Evolutionary conservation across 129 eudicot genomes (phyloP).

Genomic region (Tagetes erecta): DNA sequence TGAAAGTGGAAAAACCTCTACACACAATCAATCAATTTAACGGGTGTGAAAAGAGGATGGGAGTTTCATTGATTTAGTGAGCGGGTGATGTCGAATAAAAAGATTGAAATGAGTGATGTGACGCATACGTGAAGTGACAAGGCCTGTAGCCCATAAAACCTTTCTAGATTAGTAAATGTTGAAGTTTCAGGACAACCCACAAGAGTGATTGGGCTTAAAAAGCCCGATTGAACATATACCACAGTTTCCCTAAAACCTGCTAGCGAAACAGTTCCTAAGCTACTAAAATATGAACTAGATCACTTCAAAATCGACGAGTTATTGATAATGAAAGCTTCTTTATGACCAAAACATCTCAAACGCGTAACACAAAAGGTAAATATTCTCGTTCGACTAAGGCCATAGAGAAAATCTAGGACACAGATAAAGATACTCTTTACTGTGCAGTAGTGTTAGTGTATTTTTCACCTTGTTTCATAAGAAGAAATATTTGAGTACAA

Average conservation of each 20-base stretch:
- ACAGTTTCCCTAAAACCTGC: background rate
- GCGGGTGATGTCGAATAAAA: too few species aligned
- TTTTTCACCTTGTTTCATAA: background rate
- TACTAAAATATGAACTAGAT: background rate
- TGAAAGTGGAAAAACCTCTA: too few species aligned
- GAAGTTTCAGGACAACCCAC: background rate
- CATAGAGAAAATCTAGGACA: constrained; percentile 6
- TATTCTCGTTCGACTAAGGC: background rate
- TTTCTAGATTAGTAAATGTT: background rate
- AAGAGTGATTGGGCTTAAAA: background rate
- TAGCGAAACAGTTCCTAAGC: background rate
- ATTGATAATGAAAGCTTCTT: background rate
- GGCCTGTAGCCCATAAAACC: background rate
- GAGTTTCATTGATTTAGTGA: too few species aligned
- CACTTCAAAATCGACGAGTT: constrained; percentile 10
- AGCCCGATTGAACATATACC: background rate
- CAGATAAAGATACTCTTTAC: background rate
- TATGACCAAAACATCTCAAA: background rate
- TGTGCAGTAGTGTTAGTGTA: background rate
- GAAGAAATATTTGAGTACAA: background rate
- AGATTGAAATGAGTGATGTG: too few species aligned
- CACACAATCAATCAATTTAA: too few species aligned
- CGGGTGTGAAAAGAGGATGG: too few species aligned
- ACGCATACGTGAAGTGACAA: too few species aligned
- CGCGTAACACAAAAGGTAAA: background rate